Conservation (phyloP, 108 stramenopile species). For the Cyclotella cryptica region DNA sequence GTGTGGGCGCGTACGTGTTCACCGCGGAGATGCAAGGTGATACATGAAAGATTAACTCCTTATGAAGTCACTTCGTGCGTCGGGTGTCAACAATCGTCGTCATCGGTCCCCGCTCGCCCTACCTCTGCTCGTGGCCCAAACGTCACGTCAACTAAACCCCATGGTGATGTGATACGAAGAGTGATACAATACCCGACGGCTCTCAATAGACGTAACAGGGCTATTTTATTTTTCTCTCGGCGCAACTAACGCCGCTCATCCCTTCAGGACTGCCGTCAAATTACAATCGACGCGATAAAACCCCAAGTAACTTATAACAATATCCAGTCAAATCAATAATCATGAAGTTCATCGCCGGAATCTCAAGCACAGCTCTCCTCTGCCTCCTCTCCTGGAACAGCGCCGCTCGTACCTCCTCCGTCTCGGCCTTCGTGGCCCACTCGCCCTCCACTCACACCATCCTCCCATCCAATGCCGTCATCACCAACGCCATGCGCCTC, state of each 20-base stretch:
- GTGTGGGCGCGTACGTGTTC: background rate
- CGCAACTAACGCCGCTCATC: too few relatives aligned
- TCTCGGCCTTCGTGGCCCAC: conserved; percentile 29
- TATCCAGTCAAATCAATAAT: background rate
- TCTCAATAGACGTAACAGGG: too few relatives aligned
- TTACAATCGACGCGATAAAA: too few relatives aligned
- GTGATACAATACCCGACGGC: too few relatives aligned
- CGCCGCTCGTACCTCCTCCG: conserved; percentile 14
- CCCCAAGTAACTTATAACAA: background rate
- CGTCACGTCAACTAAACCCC: too few relatives aligned
- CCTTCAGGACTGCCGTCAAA: too few relatives aligned
- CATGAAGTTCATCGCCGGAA: conserved; percentile 54
- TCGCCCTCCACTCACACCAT: conserved; percentile 15
- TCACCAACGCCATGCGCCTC: conserved; percentile 31
- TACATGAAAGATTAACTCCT: background rate
- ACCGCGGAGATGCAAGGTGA: background rate
- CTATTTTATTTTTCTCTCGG: too few relatives aligned
- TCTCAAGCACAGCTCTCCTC: conserved; percentile 48
- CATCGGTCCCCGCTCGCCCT: too few relatives aligned
- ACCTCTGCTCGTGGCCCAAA: too few relatives aligned
- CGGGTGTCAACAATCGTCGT: too few relatives aligned
- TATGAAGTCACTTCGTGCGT: too few relatives aligned
- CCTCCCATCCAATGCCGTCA: conserved; percentile 26
- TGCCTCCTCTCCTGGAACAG: conserved; percentile 37
- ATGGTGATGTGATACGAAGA: too few relatives aligned